Conservation (phyloP, 2,329 filamentous ascomycete species). For the Fusarium sp. region DNA sequence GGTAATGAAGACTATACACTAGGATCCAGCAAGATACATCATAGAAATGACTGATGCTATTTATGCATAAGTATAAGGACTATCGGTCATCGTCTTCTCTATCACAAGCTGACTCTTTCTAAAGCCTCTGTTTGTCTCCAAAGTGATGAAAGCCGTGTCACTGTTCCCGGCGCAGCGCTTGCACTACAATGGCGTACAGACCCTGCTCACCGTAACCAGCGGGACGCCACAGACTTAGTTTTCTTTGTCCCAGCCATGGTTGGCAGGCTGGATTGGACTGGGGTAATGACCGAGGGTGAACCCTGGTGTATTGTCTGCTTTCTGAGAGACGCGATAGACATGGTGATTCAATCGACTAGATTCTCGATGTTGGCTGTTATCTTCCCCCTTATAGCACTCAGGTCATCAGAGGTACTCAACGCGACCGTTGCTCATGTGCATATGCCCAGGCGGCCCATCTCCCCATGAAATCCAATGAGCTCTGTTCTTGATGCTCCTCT, state of each 20-base stretch:
- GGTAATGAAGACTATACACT: accelerated
- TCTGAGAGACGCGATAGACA: neutral
- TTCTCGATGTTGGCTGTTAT: neutral
- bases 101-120: accelerated
- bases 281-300: no score
- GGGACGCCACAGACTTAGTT: no score
- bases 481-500: neutral
- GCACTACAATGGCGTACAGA: no score
- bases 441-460: accelerated
- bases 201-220: no score
- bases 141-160: neutral
- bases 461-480: no score
- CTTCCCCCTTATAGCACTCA: neutral
- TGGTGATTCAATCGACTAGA: neutral
- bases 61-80: accelerated
- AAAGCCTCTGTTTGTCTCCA: neutral
- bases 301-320: neutral
- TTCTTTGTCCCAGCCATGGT: no score
- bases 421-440: no score
- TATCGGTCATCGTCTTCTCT: accelerated
- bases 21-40: neutral
- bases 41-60: neutral
- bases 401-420: neutral
- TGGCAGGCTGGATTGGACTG: no score
- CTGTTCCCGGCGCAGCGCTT: no score